Evolutionary conservation across 2,329 filamentous ascomycete genomes (phyloP).

Genomic region (Akanthomyces lecanii): DNA sequence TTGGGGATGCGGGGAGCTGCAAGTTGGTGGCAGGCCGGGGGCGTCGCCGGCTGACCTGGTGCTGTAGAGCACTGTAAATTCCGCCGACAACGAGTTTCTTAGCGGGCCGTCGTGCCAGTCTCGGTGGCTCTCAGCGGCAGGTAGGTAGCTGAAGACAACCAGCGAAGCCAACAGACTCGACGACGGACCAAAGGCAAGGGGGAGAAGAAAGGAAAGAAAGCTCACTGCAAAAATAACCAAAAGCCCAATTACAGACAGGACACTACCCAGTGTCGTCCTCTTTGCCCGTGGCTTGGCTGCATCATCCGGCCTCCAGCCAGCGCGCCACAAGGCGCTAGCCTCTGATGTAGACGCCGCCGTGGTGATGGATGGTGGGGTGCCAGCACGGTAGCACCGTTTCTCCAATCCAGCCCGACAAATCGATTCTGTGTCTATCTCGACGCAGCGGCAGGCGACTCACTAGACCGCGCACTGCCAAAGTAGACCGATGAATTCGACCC

Average conservation of each 20-base stretch:
- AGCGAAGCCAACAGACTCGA: not conserved
- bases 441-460: not conserved
- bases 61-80: no score
- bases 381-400: conserved; percentile 1
- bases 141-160: no score
- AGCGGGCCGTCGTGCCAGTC: not conserved
- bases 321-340: conserved; percentile 10
- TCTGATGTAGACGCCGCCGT: conserved; percentile 8
- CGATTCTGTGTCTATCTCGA: not conserved
- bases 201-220: not conserved
- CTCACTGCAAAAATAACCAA: conserved; percentile 2
- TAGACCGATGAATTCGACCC: not conserved
- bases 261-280: not conserved
- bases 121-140: no score
- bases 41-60: not conserved
- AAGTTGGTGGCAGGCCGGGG: no score
- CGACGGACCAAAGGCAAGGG: not conserved
- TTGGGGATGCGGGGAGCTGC: not conserved
- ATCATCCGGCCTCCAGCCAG: conserved; percentile 7
- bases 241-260: not conserved
- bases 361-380: conserved; percentile 8
- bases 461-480: not conserved
- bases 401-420: not conserved
- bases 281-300: not conserved
- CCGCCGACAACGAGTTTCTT: not conserved